Evolutionary conservation across 345 rosid genomes (phyloP), one percentile per base, ranked within the genome.

Genomic region (Theobroma cacao): DNA sequence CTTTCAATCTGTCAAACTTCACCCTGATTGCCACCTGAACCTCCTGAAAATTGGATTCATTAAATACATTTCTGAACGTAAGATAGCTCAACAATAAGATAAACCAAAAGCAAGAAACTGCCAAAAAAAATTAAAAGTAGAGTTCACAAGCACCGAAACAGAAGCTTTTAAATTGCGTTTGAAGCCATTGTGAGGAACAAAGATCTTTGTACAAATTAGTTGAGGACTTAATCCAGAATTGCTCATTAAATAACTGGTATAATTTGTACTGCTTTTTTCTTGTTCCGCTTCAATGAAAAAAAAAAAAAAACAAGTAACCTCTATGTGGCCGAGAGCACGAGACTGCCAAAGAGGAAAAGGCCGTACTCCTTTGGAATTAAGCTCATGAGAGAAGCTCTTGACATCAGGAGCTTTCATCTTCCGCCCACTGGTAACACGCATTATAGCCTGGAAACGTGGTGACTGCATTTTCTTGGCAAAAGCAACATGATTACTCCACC

Each of bases 341-440:
- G 98, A 89, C 82, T 87, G 94, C 95, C 94, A 87, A 55, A 94
- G 87, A 0, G 98, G 98, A 77, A 94, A 96, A 73, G 98, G 95
- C 50, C 92, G 79, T 1, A 96, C 99, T 24, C 99, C 99, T 88
- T 92, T 96, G 38, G 99, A 96, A 83, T 94, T 96, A 60, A 96
- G 98, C 82, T 96, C 98, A 38, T 94, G 98, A 78, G 99, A 96
- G 88, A 94, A 96, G 86, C 99, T 94, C 86, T 96, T 94, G 75
- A 94, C 88, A 18, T 94, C 97, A 48, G 92, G 90, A 56, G 90
- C 85, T 83, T 83, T 94, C 90, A 89, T 94, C 82, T 85, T 95
- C 79, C 97, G 85, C 70, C 97, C 94, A 82, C 95, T 90, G 0
- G 99, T 94, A 30, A 92, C 89, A 56, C 91, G 94, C 83, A 94